Evolutionary conservation across 306 rosid species (phyloP), one percentile per base, ranked within the genome.

Genomic region (Cercis canadensis): DNA sequence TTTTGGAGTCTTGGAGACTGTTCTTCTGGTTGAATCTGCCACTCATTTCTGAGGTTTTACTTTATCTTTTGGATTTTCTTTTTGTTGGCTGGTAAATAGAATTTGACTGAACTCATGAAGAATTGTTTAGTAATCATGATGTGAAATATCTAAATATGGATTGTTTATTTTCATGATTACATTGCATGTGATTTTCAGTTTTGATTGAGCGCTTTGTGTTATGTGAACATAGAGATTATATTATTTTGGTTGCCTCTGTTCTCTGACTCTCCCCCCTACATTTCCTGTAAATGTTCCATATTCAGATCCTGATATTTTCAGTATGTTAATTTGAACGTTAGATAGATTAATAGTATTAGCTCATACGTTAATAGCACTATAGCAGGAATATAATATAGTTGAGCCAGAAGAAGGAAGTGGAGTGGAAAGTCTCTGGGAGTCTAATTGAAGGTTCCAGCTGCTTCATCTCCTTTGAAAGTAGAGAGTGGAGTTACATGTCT

Each of bases 11-110:
- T 55, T 75, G 76, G 71, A 71, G 73, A 51, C 57, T 75, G 56
- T 53, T 75, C 51, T 66, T 86, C 59, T 63, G 73, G 74, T 73
- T 81, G 62, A 71, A 76, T 73, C 62, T 84, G 77, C 76, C 76
- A 74, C 82, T 73, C 78, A 54, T 75, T 65, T 63, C 39, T 49
- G 63, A 79, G 92, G 91, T 84, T 76, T 21, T 32, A 16, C 75
- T 76, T n/a, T 50, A 63, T 32, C 19, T 7, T 44, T 67, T 80
- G 65, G 66, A 60, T 67, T 52, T 73, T 73, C 24, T 29, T 40
- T 65, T 65, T 78, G 29, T 40, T 57, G 53, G 63, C 46, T 57
- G 56, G 32, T 80, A 65, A n/a, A 53, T 53, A 32, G 33, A 62
- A 70, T 65, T 61, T 70, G 72, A 53, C 15, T 70, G 36, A 53